phyloP scores from a whole-genome alignment of 2,329 filamentous ascomycete genomes.

The Calonectria henricotiae region DNA sequence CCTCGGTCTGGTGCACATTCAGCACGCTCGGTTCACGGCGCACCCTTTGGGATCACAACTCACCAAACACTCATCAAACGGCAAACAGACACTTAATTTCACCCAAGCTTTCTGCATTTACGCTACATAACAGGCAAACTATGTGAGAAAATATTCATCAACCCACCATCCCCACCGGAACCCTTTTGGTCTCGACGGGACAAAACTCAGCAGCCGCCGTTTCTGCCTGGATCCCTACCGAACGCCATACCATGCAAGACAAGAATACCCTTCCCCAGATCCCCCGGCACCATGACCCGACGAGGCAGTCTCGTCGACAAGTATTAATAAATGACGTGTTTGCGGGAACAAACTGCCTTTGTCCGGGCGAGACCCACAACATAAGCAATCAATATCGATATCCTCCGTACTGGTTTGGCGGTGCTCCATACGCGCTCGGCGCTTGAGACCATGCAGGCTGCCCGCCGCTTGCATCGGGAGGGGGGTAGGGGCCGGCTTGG shows the following conservation, averaged over 20 bases:
- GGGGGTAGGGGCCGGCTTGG: conserved; percentile 53
- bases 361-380: background rate
- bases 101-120: conserved; percentile 34
- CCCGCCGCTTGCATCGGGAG: conserved; percentile 50
- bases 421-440: conserved; percentile 54
- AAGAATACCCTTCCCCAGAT: conserved; percentile 44
- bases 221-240: conserved; percentile 44
- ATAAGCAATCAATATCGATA: conserved; percentile 54
- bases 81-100: conserved; percentile 3
- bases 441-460: conserved; percentile 53
- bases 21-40: background rate
- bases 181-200: conserved; percentile 40
- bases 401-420: conserved; percentile 58
- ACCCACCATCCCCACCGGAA: conserved; percentile 28
- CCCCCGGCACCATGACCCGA: conserved; percentile 22
- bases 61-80: background rate
- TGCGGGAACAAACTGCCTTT: background rate
- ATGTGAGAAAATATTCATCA: conserved; percentile 23
- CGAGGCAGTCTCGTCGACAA: conserved; percentile 28
- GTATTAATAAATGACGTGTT: conserved; percentile 33
- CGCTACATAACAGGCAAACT: conserved; percentile 21
- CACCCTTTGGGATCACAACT: background rate
- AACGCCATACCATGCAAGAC: conserved; percentile 54
- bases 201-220: conserved; percentile 42
- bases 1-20: background rate